Percentiles rank a stretch among this genome's conserved stretches.
These are phyloP conservation scores for Phyllosticta capitalensis DNA, from an alignment of 2,329 filamentous ascomycete species.

Conservation along the genomic window DNA sequence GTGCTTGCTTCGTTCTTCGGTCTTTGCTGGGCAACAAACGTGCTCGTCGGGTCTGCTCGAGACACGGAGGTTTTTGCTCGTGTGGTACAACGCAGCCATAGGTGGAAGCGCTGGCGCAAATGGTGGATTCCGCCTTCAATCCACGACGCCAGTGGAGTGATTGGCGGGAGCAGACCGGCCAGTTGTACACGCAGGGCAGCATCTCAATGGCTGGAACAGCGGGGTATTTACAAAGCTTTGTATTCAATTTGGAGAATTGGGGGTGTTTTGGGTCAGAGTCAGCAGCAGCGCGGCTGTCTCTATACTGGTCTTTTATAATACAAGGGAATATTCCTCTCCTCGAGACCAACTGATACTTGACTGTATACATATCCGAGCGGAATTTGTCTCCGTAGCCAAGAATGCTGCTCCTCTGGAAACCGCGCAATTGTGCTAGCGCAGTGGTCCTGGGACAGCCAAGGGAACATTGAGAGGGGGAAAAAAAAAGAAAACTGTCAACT, in stretches of 20 bases:
- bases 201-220: not conserved
- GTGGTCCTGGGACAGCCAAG: not conserved
- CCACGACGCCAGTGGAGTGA: not conserved
- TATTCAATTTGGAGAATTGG: not conserved
- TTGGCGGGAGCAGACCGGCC: not conserved
- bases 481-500: slow-evolving; percentile 1
- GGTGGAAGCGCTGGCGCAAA: not conserved
- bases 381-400: not conserved
- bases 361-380: not conserved
- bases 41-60: not conserved
- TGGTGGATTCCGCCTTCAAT: not conserved
- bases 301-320: not conserved
- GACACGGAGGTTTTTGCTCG: not conserved
- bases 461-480: slow-evolving; percentile 1
- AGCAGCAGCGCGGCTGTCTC: not conserved
- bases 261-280: not conserved
- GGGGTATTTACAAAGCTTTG: not conserved
- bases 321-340: not conserved
- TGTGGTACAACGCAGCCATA: not conserved
- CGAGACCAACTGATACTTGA: not conserved
- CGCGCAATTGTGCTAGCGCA: not conserved
- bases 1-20: not conserved
- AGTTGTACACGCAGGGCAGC: not conserved
- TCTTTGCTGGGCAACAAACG: not conserved
- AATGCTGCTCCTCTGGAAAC: not conserved